Conservation (phyloP, 2,329 filamentous ascomycete species). For the Fusarium bulbicola region DNA sequence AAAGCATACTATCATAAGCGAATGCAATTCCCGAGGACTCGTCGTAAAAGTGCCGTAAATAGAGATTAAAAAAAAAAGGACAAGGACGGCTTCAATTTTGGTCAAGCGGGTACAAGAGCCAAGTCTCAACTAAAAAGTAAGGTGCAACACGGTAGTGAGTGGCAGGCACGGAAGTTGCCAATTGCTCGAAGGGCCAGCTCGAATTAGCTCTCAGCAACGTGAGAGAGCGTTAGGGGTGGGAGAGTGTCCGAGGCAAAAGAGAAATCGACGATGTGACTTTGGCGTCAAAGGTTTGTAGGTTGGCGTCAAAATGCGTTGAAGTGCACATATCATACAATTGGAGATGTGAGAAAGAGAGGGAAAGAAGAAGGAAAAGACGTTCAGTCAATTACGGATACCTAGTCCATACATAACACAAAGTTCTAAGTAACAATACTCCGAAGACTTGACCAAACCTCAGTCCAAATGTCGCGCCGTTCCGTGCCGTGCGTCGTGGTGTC, state of each 20-base stretch:
- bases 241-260: not conserved
- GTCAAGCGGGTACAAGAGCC: slow-evolving; percentile 6
- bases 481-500: slow-evolving; percentile 6
- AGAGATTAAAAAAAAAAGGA: not conserved
- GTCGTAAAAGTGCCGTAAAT: slow-evolving; percentile 19
- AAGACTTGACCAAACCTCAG: not conserved
- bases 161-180: not conserved
- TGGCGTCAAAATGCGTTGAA: slow-evolving; percentile 8
- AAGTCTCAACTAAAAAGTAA: slow-evolving; percentile 16
- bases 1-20: slow-evolving; percentile 6
- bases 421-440: slow-evolving; percentile 13
- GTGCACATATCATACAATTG: slow-evolving; percentile 2
- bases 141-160: not conserved
- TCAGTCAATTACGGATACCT: slow-evolving; percentile 3
- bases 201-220: slow-evolving; percentile 7
- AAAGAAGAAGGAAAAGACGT: not conserved
- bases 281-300: not conserved
- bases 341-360: not conserved
- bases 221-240: not conserved
- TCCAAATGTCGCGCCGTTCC: slow-evolving; percentile 14
- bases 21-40: slow-evolving; percentile 4
- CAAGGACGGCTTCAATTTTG: slow-evolving; percentile 17
- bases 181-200: not conserved
- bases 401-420: slow-evolving; percentile 15
- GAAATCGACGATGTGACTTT: slow-evolving; percentile 8